A percentile compares a stretch with the other conserved stretches of the same genome.
Evolutionary conservation across 805 yeast species (phyloP).

Genomic region (Suhomyces canberraensis): DNA sequence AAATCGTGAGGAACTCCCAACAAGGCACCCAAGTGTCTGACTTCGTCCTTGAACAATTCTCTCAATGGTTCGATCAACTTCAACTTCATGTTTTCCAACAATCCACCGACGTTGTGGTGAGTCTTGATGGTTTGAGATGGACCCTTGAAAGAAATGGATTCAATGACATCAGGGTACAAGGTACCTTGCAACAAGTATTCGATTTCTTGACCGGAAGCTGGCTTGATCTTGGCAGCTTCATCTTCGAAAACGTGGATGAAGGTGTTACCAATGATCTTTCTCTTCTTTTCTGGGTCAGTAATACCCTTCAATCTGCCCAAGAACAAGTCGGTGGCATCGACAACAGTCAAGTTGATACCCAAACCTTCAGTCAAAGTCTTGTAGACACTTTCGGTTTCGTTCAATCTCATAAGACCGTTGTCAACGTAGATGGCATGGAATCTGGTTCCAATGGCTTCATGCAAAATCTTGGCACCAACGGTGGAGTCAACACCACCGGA

Average conservation of each 20-base stretch:
- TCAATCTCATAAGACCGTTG: constrained; percentile 94
- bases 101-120: constrained; percentile 98
- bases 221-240: constrained; percentile 88
- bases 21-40: constrained; percentile 90
- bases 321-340: constrained; percentile 91
- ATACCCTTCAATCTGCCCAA: constrained; percentile 84
- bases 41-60: constrained; percentile 98
- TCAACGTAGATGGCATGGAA: constrained; percentile 98
- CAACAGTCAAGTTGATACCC: constrained; percentile 91
- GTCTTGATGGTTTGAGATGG: constrained; percentile 99
- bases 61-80: constrained; percentile 97
- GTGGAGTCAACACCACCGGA: constrained; percentile 99
- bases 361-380: constrained; percentile 87
- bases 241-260: constrained; percentile 96
- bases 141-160: constrained; percentile 97
- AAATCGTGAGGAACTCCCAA: constrained; percentile 94
- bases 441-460: constrained; percentile 96
- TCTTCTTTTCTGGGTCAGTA: constrained; percentile 97
- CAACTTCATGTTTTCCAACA: constrained; percentile 96
- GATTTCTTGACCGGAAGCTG: constrained; percentile 83
- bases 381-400: constrained; percentile 88
- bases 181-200: constrained; percentile 96
- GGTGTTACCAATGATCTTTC: constrained; percentile 97
- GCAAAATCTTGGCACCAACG: constrained; percentile 97
- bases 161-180: constrained; percentile 96